Evolutionary conservation across 192 early-diverging fungal species (phyloP), one percentile per base, ranked within the genome.

Genomic region (Kickxella alabastrina): DNA sequence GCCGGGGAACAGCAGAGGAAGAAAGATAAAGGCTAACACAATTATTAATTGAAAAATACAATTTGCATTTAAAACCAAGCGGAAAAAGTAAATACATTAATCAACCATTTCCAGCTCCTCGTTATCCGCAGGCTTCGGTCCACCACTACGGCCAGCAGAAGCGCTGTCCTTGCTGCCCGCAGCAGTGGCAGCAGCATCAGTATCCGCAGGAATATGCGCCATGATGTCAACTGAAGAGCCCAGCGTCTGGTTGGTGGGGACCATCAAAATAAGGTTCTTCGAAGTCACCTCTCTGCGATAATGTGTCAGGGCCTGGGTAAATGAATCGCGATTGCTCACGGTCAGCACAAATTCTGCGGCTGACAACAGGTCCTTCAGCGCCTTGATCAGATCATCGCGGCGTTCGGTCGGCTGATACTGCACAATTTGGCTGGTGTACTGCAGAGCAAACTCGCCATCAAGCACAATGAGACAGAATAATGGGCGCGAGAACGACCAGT

Each of bases 401-500:
- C 73, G 60, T 58, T 76, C 73, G 0, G 43, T 10, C n/a, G 60
- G 57, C 62, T 76, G 73, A 59, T 68, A 77, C 68, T 62, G 68
- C 34, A 67, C 63, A 15, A 77, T 57, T 41, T 63, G 59, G 43
- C 49, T 38, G 3, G 62, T 66, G 43, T 77, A 48, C 65, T 71
- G 59, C 44, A 70, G 51, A n/a, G 59, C 61, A 54, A 59, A 61
- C 19, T 87, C 85, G 51, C 78, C 83, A 51, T 89, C 83, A 39
- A 93, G 74, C 41, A 92, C 62, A 12, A 92, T 83, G 41, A 95
- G 54, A 6, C 83, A 83, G 56, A 92, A 77, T 41, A 95, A 73
- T 10, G 92, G 90, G 15, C 91, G 65, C 36, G 87, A 87, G 23
- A 93, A 70, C 26, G 83, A 82, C 90, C 91, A 93, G 57, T 89